Evolutionary conservation across 306 rosid species (phyloP).

Genomic region (Elaeagnus macrophylla): DNA sequence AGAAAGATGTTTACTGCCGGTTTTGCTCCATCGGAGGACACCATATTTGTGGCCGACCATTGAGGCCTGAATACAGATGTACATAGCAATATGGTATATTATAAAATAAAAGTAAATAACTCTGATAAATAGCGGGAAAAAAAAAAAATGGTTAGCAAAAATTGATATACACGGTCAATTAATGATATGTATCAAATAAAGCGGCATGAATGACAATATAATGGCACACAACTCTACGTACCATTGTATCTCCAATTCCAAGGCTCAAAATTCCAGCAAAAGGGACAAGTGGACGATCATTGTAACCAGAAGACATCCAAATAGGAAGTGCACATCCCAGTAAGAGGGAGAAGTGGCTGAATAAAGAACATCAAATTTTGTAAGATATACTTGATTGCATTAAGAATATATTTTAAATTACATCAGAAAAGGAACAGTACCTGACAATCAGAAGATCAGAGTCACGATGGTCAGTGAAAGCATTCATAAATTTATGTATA

Average conservation of each 20-base stretch:
- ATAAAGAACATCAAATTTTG: conserved; percentile 17
- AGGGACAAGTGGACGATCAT: conserved; percentile 84
- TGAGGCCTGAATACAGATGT: conserved; percentile 59
- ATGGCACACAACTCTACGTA: conserved; percentile 15
- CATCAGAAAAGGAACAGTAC: conserved; percentile 23
- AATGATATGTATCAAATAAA: neutral
- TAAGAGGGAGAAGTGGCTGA: conserved; percentile 82
- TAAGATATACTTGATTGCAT: conserved; percentile 13
- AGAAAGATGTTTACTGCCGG: conserved; percentile 65
- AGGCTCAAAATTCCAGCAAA: conserved; percentile 91
- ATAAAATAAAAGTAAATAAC: neutral
- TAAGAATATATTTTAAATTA: conserved; percentile 8
- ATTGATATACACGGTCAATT: neutral
- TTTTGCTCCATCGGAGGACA: conserved; percentile 88
- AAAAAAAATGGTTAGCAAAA: too few relatives aligned
- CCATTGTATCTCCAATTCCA: conserved; percentile 98
- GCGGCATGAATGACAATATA: neutral
- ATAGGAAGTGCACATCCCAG: conserved; percentile 93
- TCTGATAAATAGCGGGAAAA: neutral
- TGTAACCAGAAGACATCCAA: conserved; percentile 88
- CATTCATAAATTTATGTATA: conserved; percentile 84
- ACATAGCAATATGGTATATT: too few relatives aligned
- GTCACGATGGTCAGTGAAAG: conserved; percentile 93
- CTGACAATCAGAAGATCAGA: conserved; percentile 90
- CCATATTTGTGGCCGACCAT: conserved; percentile 96